Evolutionary conservation across 257 asterid genomes (phyloP), one percentile per base, ranked within the genome.

Genomic region (Gardenia jasminoides): DNA sequence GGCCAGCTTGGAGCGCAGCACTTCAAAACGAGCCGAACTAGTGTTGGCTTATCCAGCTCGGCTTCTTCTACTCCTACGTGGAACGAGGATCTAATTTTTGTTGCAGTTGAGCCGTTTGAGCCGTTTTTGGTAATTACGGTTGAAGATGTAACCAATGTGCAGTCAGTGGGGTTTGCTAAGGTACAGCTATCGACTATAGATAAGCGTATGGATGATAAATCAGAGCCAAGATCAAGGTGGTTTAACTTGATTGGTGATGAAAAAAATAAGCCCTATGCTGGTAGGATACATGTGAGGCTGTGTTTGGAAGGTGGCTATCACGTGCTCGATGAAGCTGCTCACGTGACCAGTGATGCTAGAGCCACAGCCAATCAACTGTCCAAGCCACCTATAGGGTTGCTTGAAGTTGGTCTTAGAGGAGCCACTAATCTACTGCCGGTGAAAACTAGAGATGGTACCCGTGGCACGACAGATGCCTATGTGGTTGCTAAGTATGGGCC

Each of bases 21-120:
- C 41, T 92, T 91, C 75, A 94, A 91, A 81, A 94, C 98, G 24
- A 92, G 96, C 91, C 93, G 97, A 20, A 91, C 91, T 0, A 74
- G 72, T 39, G 71, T 88, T 0, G 89, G 91, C 65, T 82, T 87
- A 1, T 75, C 90, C 33, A 83, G 83, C 76, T 76, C 83, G 22
- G 79, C 83, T 15, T 78, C 87, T 1, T 78, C 88, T 17, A 92
- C 89, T 66, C 98, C 98, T 0, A 89, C 91, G 81, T 94, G 98
- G 98, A 91, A 92, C 20, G 98, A 94, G 89, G 98, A 94, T 33
- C 81, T 94, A 0, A 82, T 94, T 9, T 94, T 94, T 76, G 97
- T 94, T 4, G 97, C 97, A 8, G 97, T 97, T 41, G 98, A 94
- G 91, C 98, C 98, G 83, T 94, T 94, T 67, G 98, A 94, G 88